Evolutionary conservation across 192 early-diverging fungal species (phyloP).

Genomic region (Cetraspora pellucida): DNA sequence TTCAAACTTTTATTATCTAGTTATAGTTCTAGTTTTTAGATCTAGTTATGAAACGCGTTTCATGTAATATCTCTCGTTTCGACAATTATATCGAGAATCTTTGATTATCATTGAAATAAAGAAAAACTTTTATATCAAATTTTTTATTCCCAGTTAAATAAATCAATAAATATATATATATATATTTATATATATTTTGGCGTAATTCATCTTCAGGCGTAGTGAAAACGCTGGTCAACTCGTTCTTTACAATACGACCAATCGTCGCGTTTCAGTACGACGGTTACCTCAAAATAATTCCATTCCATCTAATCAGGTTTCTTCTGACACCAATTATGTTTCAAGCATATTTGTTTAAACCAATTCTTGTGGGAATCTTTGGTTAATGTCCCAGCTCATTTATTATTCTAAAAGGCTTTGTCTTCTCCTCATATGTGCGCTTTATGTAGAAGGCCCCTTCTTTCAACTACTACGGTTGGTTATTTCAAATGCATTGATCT

Average conservation of each 20-base stretch:
- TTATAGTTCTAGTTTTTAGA: not conserved
- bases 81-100: too few species aligned
- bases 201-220: slow-evolving; percentile 36
- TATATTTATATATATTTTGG: not conserved
- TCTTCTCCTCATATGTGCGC: slow-evolving; percentile 38
- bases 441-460: slow-evolving; percentile 41
- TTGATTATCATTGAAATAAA: not conserved
- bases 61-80: too few species aligned
- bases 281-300: slow-evolving; percentile 38
- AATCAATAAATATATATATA: slow-evolving; percentile 3
- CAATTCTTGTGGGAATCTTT: not conserved
- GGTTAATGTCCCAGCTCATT: slow-evolving; percentile 3
- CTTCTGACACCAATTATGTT: not conserved
- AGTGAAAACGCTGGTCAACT: slow-evolving; percentile 52
- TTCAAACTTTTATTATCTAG: too few species aligned
- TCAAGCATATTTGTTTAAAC: too few species aligned
- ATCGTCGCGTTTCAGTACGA: slow-evolving; percentile 52
- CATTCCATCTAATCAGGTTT: slow-evolving; percentile 2
- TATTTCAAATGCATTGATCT: not conserved
- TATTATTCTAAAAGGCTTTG: slow-evolving; percentile 29
- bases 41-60: not conserved
- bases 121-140: not conserved
- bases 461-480: not conserved
- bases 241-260: slow-evolving; percentile 70
- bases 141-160: not conserved